Percentiles rank a stretch among this genome's conserved stretches.
Evolutionary conservation across 305 asterid genomes (phyloP).

Genomic region (Fraxinus sp.): DNA sequence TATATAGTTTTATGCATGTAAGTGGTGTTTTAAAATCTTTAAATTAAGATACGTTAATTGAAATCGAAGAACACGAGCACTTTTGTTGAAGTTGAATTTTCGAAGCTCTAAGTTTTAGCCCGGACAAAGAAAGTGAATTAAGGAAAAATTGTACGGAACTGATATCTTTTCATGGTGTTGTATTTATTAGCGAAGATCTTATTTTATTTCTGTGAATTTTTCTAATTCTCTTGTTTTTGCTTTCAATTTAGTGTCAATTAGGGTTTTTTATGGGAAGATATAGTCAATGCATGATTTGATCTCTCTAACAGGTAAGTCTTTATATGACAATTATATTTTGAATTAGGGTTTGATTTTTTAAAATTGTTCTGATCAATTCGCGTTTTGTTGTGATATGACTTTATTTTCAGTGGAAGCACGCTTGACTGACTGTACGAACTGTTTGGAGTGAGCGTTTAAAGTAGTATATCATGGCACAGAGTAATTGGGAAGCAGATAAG

Average conservation of each 20-base stretch:
- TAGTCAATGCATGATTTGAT: constrained; percentile 50
- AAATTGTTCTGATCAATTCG: constrained; percentile 21
- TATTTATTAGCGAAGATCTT: constrained; percentile 21
- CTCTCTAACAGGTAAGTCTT: constrained; percentile 34
- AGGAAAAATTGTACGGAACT: constrained; percentile 19
- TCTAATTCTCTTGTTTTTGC: constrained; percentile 20
- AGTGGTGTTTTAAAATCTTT: constrained; percentile 8
- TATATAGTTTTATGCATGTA: neutral
- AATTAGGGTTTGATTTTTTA: constrained; percentile 22
- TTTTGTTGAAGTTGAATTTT: neutral
- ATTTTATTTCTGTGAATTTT: constrained; percentile 4
- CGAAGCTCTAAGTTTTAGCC: neutral
- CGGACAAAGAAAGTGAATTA: constrained; percentile 15
- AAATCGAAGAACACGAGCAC: constrained; percentile 29
- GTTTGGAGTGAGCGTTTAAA: constrained; percentile 24
- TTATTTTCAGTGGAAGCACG: constrained; percentile 27
- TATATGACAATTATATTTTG: neutral
- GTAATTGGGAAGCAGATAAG: constrained; percentile 99
- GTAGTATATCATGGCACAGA: constrained; percentile 74
- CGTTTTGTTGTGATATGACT: constrained; percentile 25
- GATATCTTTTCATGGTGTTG: neutral
- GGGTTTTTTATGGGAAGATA: constrained; percentile 36
- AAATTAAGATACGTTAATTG: constrained; percentile 10
- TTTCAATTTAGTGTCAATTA: constrained; percentile 20
- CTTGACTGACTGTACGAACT: constrained; percentile 21